phyloP scores from a whole-genome alignment of 2,329 filamentous ascomycete species.

The Truncatella angustata region DNA sequence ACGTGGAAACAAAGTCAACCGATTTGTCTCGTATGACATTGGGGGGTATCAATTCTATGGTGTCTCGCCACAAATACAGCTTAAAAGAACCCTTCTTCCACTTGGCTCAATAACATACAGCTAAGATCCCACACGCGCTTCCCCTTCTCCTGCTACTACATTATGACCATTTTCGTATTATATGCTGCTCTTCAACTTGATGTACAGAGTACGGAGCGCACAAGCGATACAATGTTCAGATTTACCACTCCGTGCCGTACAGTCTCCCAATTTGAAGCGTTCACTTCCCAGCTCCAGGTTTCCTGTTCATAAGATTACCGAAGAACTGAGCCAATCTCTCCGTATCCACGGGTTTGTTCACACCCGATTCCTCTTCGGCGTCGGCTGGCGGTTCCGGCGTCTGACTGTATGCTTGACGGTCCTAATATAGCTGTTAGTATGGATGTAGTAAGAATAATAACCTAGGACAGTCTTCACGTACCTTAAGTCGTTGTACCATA shows the following conservation, averaged over 20 bases:
- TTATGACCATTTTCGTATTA: neutral
- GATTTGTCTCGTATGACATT: neutral
- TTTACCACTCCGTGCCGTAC: neutral
- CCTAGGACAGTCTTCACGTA: conserved; percentile 36
- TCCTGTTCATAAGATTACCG: conserved; percentile 57
- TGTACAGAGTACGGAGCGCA: too few relatives aligned
- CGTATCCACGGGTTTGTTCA: conserved; percentile 43
- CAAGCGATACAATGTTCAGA: neutral
- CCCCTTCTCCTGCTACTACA: neutral
- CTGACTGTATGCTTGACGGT: conserved; percentile 53
- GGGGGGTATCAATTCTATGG: conserved; percentile 12
- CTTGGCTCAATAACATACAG: too few relatives aligned
- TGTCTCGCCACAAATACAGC: neutral
- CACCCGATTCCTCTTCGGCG: conserved; percentile 34
- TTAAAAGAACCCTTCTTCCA: too few relatives aligned
- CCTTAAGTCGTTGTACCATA: conserved; percentile 84
- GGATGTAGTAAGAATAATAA: neutral
- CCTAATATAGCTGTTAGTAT: conserved; percentile 37
- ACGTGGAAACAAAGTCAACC: too few relatives aligned
- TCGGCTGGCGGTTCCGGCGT: conserved; percentile 42
- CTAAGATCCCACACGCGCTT: neutral
- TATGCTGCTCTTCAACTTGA: neutral
- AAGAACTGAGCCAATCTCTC: conserved; percentile 61
- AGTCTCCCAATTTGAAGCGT: neutral
- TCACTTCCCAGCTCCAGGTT: conserved; percentile 29